Percentiles rank a stretch among this genome's conserved stretches.
Evolutionary conservation across 768 basidiomycete genomes (phyloP).

Genomic region (Amanita rimosa): DNA sequence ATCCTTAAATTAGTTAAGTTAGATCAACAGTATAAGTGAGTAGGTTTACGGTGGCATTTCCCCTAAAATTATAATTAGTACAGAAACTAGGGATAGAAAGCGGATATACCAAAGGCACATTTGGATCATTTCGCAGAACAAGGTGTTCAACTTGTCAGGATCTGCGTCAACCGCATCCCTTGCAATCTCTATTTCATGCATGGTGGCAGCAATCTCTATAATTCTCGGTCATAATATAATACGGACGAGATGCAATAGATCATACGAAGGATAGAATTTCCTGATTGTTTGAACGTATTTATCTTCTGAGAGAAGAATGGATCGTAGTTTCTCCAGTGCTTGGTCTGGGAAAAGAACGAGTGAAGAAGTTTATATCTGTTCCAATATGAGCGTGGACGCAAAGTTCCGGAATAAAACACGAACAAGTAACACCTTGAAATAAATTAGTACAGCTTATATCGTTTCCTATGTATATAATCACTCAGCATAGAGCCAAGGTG

Average conservation of each 20-base stretch:
- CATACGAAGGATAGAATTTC: slow-evolving; percentile 68
- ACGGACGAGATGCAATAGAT: slow-evolving; percentile 6
- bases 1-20: slow-evolving; percentile 39
- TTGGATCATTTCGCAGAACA: slow-evolving; percentile 81
- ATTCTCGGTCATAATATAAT: background rate
- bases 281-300: slow-evolving; percentile 72
- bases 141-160: slow-evolving; percentile 40
- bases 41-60: slow-evolving; percentile 77
- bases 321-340: slow-evolving; percentile 67
- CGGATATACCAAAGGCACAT: slow-evolving; percentile 70
- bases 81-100: background rate
- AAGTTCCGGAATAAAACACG: slow-evolving; percentile 14
- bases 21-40: background rate
- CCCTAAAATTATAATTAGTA: slow-evolving; percentile 36
- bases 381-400: background rate
- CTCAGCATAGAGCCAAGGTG: slow-evolving; percentile 97
- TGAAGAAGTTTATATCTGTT: slow-evolving; percentile 75
- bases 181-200: slow-evolving; percentile 52
- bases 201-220: slow-evolving; percentile 61
- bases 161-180: slow-evolving; percentile 33
- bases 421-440: slow-evolving; percentile 55
- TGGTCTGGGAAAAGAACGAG: slow-evolving; percentile 55
- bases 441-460: background rate
- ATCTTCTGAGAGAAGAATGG: slow-evolving; percentile 77
- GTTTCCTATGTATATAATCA: slow-evolving; percentile 26